These are phyloP conservation scores for slime mould (Dictyostelium discoideum) DNA, from an alignment of 78 protist species.

Conservation along the genomic window dicty_2.7 NC_007088.5:7490001-7490500, in stretches of 20 bases:
- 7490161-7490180: not conserved
- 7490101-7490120: not conserved
- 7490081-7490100: not conserved
- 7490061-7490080: not conserved
- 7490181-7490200: not conserved
- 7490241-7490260: not conserved
- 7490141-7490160: not conserved
- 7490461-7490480: constrained; percentile 85
- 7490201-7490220: not conserved
- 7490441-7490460: constrained; percentile 83
- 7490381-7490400: constrained; percentile 63
- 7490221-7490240: not conserved
- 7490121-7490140: not conserved
- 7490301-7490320: not conserved
- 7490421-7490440: constrained; percentile 52
- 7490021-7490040: not conserved
- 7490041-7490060: not conserved
- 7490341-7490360: constrained; percentile 23
- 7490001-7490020: not conserved
- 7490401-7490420: constrained; percentile 51
- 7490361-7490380: constrained; percentile 62
- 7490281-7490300: not conserved
- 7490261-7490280: not conserved
- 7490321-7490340: constrained; percentile 38
- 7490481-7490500: constrained; percentile 87